phyloP scores from a whole-genome alignment of 495 filamentous ascomycete species.

The Xylona heveae region DNA sequence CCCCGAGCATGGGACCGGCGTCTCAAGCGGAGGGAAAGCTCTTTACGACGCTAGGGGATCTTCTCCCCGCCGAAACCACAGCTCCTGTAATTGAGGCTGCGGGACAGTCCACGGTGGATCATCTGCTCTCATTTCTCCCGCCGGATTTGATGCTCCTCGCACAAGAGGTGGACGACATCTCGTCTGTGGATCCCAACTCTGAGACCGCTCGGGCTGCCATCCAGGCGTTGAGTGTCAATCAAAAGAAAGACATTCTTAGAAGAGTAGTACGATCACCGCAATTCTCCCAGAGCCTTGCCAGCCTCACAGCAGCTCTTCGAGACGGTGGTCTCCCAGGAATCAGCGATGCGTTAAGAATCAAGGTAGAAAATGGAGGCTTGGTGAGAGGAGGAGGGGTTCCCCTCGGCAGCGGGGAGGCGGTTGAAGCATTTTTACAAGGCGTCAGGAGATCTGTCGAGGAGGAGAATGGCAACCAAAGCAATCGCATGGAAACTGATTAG shows the following conservation, averaged over 20 bases:
- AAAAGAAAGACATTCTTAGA: conserved; percentile 66
- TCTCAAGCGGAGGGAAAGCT: conserved; percentile 32
- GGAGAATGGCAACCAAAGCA: conserved; percentile 14
- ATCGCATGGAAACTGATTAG: conserved; percentile 4
- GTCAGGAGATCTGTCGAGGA: conserved; percentile 56
- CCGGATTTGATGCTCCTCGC: conserved; percentile 47
- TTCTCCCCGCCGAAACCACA: conserved; percentile 56
- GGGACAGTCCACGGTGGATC: conserved; percentile 40
- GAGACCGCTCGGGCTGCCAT: conserved; percentile 48
- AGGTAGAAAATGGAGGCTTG: conserved; percentile 62
- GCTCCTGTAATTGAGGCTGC: conserved; percentile 53
- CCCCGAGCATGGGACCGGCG: conserved; percentile 18
- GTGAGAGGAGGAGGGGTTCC: conserved; percentile 55
- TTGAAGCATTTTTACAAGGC: conserved; percentile 78
- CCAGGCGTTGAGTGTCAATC: conserved; percentile 44
- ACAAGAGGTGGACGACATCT: conserved; percentile 36
- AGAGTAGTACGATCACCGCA: conserved; percentile 80
- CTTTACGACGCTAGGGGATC: conserved; percentile 72
- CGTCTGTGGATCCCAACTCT: conserved; percentile 38
- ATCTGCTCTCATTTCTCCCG: conserved; percentile 57
- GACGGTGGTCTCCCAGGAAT: conserved; percentile 88
- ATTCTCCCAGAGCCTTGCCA: conserved; percentile 66
- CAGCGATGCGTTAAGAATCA: conserved; percentile 61
- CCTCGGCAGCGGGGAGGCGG: conserved; percentile 69
- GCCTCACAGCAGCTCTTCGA: conserved; percentile 65